Evolutionary conservation across 371 early-diverging fungal genomes (phyloP), one percentile per base, ranked within the genome.

Genomic region (Actinomortierella ambigua): DNA sequence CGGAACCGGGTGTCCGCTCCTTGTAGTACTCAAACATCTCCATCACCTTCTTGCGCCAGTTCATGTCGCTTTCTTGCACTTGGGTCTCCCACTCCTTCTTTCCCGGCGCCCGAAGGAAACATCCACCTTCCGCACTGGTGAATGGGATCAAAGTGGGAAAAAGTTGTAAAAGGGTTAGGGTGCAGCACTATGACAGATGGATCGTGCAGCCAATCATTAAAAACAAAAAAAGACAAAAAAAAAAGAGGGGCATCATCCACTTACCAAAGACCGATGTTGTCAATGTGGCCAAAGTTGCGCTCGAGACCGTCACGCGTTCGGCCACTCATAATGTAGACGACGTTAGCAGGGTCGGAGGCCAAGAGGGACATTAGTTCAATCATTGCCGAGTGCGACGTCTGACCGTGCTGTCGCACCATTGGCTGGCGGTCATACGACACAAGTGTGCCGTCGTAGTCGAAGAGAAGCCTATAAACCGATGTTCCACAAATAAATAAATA

Each of bases 381-480:
- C 70, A 71, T 84, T 61, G 63, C 79, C 61, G 53, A 61, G 9
- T 47, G 57, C 22, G 85, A 73, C 11, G 83, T 78, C 60, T 79
- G 57, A 4, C 81, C 81, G 24, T 75, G 69, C 2, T 59, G 46
- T n/a, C 67, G 58, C 8, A 56, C 50, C 0, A 68, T 62, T 6
- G 88, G 83, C 3, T 81, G 76, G 50, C 86, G 83, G 50, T 82
- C 86, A 57, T 88, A 89, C 13, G 90, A 85, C 20, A 87, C 79
- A 8, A 96, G 80, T 1, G 95, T 95, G 20, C 96, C 96, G 55
- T 95, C 95, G 63, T 95, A 93, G 68, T 95, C 95, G 60, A 96
- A 81, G 61, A 95, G 79, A 29, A 91, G 80, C 18, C 65, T 58
- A 59, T 26, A 44, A 26, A 29, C 39, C n/a, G n/a, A 34, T 34